Conservation (phyloP, 176 grass and related monocot species). For the Leersia perrieri region DNA sequence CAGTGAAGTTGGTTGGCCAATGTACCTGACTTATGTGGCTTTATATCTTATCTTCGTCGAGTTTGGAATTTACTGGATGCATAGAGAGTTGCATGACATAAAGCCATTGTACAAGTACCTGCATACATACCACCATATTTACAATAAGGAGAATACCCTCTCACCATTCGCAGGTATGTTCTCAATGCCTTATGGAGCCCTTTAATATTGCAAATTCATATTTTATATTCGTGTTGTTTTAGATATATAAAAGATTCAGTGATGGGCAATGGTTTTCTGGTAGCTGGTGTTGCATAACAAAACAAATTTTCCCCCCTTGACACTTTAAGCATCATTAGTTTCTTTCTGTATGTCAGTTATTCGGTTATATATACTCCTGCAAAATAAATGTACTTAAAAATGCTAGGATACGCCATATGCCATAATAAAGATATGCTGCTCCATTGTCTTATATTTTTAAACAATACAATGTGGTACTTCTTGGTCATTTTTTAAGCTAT, state of each 20-base stretch:
- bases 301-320: not conserved
- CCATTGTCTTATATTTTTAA: not conserved
- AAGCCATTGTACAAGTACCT: conserved; percentile 94
- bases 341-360: not conserved
- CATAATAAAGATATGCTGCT: not conserved
- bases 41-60: conserved; percentile 76
- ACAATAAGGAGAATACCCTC: conserved; percentile 98
- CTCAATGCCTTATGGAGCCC: not conserved
- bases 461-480: not conserved
- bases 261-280: not conserved
- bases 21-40: conserved; percentile 53
- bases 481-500: too few relatives aligned
- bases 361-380: not conserved
- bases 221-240: not conserved
- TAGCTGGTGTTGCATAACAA: not conserved
- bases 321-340: not conserved
- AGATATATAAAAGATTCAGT: not conserved
- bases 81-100: conserved; percentile 97
- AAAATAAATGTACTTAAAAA: not conserved
- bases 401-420: not conserved
- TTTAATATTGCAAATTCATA: not conserved
- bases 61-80: conserved; percentile 99
- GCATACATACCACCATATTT: conserved; percentile 89
- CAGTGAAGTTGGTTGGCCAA: conserved; percentile 63
- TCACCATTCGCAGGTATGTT: conserved; percentile 92